Evolutionary conservation across 2,329 filamentous ascomycete genomes (phyloP).

Genomic region (Penicillium sp.): DNA sequence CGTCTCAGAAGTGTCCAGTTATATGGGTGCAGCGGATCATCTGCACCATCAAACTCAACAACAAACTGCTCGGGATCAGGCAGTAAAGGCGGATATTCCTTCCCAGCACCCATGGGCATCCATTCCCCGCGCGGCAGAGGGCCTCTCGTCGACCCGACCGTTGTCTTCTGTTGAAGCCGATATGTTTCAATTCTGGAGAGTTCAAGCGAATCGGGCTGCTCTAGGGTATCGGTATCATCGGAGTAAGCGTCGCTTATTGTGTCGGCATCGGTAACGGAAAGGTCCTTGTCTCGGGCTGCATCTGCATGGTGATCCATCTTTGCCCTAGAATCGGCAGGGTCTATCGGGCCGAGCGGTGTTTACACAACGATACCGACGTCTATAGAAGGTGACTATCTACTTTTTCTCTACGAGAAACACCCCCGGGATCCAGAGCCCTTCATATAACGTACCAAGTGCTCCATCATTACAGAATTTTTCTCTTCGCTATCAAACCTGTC

Average conservation of each 20-base stretch:
- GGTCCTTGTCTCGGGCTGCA: neutral
- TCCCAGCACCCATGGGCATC: slow-evolving; percentile 44
- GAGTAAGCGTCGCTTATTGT: slow-evolving; percentile 18
- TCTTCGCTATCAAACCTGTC: neutral
- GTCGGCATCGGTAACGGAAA: slow-evolving; percentile 16
- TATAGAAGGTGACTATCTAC: neutral
- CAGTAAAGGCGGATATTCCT: slow-evolving; percentile 55
- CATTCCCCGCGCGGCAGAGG: slow-evolving; percentile 27
- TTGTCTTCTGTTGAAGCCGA: slow-evolving; percentile 28
- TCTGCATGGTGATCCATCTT: slow-evolving; percentile 16
- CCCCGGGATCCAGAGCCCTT: neutral
- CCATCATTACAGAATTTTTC: slow-evolving; percentile 12
- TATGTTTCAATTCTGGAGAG: slow-evolving; percentile 30
- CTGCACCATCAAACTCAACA: slow-evolving; percentile 59
- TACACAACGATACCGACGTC: neutral
- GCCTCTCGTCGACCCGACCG: slow-evolving; percentile 27
- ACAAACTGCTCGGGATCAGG: slow-evolving; percentile 59
- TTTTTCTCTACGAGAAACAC: slow-evolving; percentile 4
- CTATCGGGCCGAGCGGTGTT: neutral
- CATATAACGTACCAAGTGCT: neutral
- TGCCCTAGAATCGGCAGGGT: neutral
- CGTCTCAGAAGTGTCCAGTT: slow-evolving; percentile 57
- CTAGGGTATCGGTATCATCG: slow-evolving; percentile 19
- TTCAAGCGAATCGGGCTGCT: slow-evolving; percentile 26
- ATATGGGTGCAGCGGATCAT: slow-evolving; percentile 58